Evolutionary conservation across 2,329 filamentous ascomycete genomes (phyloP).

Genomic region (Claviceps quebecensis): DNA sequence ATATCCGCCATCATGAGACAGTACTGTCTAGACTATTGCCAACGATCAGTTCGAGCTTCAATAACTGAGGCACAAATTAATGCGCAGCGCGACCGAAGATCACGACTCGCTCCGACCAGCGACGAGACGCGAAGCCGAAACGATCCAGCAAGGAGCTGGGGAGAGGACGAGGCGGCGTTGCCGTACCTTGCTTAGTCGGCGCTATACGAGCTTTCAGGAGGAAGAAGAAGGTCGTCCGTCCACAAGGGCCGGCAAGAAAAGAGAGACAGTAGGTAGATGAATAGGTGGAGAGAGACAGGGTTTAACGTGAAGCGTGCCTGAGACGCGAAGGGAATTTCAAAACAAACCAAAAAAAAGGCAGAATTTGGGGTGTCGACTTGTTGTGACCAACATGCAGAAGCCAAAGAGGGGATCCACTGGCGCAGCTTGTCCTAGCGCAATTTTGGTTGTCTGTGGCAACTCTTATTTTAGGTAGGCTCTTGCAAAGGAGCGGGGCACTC

Average conservation of each 20-base stretch:
- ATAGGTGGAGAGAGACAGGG: not conserved
- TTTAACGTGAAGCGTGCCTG: not conserved
- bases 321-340: not conserved
- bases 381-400: conserved; percentile 4
- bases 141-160: conserved; percentile 1
- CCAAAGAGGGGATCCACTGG: conserved; percentile 14
- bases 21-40: not conserved
- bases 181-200: not conserved
- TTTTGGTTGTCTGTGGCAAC: conserved; percentile 26
- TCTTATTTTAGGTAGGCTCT: not conserved
- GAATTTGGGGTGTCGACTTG: conserved; percentile 1
- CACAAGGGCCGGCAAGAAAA: conserved; percentile 4
- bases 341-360: not conserved
- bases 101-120: not conserved
- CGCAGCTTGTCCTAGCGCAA: conserved; percentile 20
- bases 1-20: conserved; percentile 41
- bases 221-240: not conserved
- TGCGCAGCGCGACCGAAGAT: not conserved
- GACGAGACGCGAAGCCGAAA: conserved; percentile 3
- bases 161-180: not conserved
- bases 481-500: not conserved
- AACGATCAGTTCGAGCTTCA: not conserved
- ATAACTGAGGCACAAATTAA: not conserved
- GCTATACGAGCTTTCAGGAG: not conserved
- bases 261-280: not conserved